Evolutionary conservation across 306 rosid species (phyloP), one percentile per base, ranked within the genome.

Genomic region (Cyamopsis tetragonoloba): DNA sequence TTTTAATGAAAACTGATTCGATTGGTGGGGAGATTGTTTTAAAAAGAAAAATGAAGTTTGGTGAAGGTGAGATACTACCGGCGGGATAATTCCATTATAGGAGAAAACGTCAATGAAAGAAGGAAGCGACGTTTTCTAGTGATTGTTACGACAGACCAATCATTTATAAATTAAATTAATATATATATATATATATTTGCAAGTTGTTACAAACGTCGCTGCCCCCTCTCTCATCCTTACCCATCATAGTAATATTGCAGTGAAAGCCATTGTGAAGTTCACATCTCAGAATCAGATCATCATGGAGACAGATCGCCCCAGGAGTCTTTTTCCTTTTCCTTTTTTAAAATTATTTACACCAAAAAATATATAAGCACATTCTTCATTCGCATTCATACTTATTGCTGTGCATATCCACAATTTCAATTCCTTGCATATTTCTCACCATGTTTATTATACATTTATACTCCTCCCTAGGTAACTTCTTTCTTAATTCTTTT

Each of bases 111-210:
- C 73, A 58, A 68, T 46, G 80, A 56, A 68, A n/a, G n/a, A n/a
- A n/a, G n/a, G 81, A 64, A 68, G 79, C 59, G 79, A 78, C 78
- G 81, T 63, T 83, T n/a, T 78, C 82, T 76, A 66, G 69, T 56
- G 57, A 72, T 81, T 80, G 64, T 69, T 56, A 71, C 37, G 77
- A 60, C 54, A n/a, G 73, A 63, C 70, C 81, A 75, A 75, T 75
- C 74, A 77, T 76, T 50, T 69, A 35, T 51, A 77, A 12, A 41
- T 2, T 4, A 41, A 0, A 3, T 43, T 24, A 59, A 68, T 41
- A 74, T 79, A 74, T 70, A 73, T n/a, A n/a, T n/a, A n/a, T n/a
- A n/a, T n/a, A n/a, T n/a, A n/a, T n/a, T n/a, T n/a, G 34, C 60
- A 65, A 76, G 70, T 69, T 74, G 81, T 67, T 72, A 72, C 44